Evolutionary conservation across 2,329 filamentous ascomycete genomes (phyloP), one percentile per base, ranked within the genome.

Genomic region (Bipolaris gigantea): DNA sequence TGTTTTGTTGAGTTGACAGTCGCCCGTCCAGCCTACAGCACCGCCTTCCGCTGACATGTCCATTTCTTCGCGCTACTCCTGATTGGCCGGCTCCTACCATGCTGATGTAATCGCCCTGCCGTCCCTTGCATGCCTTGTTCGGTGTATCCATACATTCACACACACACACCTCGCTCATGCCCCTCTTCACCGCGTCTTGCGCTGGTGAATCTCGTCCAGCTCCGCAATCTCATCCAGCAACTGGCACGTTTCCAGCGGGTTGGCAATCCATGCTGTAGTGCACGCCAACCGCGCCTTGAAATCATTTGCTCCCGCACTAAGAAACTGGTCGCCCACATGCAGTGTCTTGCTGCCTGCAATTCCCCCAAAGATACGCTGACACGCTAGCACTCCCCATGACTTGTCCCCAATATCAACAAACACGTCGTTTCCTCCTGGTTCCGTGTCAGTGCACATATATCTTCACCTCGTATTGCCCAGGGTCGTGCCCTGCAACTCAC

Each of bases 351-450:
- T 85, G 3, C 86, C 89, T 45, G 83, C 80, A 63, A 97, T 84
- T 1, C 81, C 85, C 4, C 89, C 89, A 72, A 97, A 96, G 80
- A 91, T 96, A 53, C 87, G 84, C 78, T 99, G 94, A 72, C 92
- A 97, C 4, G 92, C 91, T 32, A 89, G 83, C 2, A 99, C 94
- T 60, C 94, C 94, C 89, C 92, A 96, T 48, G 88, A 92, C 78
- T 99, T 99, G 77, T 99, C 94, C 51, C 94, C 94, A 69, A 99
- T 97, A 73, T 99, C 94, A 49, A 99, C 92, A 75, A 99, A 99
- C 38, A 97, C 92, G 73, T 99, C 94, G 58, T 94, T 93, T 10
- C 94, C 94, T 49, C 93, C 80, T 83, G 40, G 2, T 18, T 11
- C n/a, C 9, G n/a, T 25, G 53, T 72, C 34, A 71, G 67, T 48